Base-by-base conservation (phyloP, 2,329 filamentous ascomycete species). In the Colletotrichum sp. region DNA sequence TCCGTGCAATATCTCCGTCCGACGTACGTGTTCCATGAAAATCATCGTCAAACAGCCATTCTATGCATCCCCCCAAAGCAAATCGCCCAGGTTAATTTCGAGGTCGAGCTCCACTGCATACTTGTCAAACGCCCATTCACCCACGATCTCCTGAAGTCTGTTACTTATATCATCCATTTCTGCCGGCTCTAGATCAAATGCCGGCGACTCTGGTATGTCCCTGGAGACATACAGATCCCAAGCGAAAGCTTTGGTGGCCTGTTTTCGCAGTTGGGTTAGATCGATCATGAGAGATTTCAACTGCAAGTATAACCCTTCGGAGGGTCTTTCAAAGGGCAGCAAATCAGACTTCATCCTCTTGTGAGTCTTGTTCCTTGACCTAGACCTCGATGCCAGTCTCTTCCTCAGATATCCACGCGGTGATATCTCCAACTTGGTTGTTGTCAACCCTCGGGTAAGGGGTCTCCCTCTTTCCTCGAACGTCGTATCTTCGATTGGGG, bases 1-100 rank as follows among this genome's bases (percentile, higher is more conserved):
- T 24, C 13, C 18, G 28, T 32, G 32, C 30, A 26, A 8, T 52
- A 9, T 26, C 52, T 30, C 36, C 24, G n/a, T 63, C 10, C 16
- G 16, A 16, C 24, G 16, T 24, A 32, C 28, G 39, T 52, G 9
- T 30, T 24, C 39, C 24, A n/a, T 52, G 34, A 15, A 15, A 21
- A 63, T 30, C 49, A 32, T 28, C 52, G 24, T 18, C n/a, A 26
- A 55, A 60, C 55, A 34, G 26, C 49, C 44, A 32, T n/a, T 52
- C 44, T 52, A 52, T 10, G 10, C n/a, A n/a, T 76, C 28, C 12
- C 52, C 66, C 26, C 52, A 34, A 4, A 71, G 30, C 16, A 68
- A n/a, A 32, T 65, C 59, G 24, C 55, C 63, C 34, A 82, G 63
- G 24, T 79, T 77, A 16, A 77, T 64, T 39, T 75, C 67, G 9